These are phyloP conservation scores for Xylariaceae sp. DNA, from an alignment of 2,329 filamentous ascomycete species.

Conservation along the genomic window DNA sequence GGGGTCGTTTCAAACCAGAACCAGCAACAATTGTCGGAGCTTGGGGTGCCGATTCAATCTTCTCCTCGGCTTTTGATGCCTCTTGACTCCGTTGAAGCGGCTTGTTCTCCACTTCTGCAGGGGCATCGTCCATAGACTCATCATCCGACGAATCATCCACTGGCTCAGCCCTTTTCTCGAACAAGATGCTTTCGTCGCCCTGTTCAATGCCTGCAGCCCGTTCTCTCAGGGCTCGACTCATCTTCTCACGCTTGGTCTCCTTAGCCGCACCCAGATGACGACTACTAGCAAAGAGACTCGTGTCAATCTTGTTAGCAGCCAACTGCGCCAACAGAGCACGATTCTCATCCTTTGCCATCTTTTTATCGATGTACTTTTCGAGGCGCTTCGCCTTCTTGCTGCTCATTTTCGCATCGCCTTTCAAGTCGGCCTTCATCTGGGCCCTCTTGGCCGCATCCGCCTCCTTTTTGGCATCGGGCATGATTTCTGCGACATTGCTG, in stretches of 20 bases:
- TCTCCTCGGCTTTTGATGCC: neutral
- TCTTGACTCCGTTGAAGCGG: constrained; percentile 1
- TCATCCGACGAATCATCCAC: constrained; percentile 33
- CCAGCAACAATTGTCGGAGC: constrained; percentile 43
- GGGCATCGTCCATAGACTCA: constrained; percentile 24
- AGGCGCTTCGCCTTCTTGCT: constrained; percentile 62
- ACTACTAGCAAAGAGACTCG: constrained; percentile 71
- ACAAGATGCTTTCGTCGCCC: constrained; percentile 51
- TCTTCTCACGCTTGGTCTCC: constrained; percentile 65
- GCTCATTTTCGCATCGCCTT: constrained; percentile 51
- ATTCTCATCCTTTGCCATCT: constrained; percentile 91
- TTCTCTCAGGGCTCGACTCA: constrained; percentile 60
- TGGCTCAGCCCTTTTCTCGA: constrained; percentile 39
- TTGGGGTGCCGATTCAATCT: neutral
- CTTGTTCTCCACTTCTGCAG: constrained; percentile 17
- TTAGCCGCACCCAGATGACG: constrained; percentile 67
- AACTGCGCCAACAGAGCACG: constrained; percentile 78
- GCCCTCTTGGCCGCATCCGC: constrained; percentile 50
- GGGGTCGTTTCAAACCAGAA: constrained; percentile 77
- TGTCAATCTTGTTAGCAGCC: constrained; percentile 73
- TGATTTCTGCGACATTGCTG: constrained; percentile 51
- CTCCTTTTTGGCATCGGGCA: constrained; percentile 42
- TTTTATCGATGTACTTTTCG: constrained; percentile 74
- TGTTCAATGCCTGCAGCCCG: constrained; percentile 57
- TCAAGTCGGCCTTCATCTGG: constrained; percentile 49